A percentile compares a stretch with the other conserved stretches of the same genome.
These are phyloP conservation scores for Calonectria henricotiae DNA, from an alignment of 2,329 filamentous ascomycete species.

Conservation along the genomic window DNA sequence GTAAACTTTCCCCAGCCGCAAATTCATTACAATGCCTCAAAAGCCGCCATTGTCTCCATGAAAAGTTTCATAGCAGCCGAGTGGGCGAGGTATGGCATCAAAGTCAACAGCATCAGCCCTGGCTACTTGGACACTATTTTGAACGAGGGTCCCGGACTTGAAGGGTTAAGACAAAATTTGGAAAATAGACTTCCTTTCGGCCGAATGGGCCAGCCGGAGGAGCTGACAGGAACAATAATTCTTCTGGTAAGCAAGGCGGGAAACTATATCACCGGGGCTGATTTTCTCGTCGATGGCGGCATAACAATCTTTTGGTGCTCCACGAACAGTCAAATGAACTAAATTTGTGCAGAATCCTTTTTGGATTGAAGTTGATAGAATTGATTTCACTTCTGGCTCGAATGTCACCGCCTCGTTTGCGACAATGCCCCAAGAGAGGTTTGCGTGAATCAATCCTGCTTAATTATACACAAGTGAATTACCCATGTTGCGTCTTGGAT, in stretches of 20 bases:
- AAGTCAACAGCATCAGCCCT: slow-evolving; percentile 79
- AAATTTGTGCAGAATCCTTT: background rate
- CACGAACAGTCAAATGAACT: background rate
- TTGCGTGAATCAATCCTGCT: too few species aligned
- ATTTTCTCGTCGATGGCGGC: slow-evolving; percentile 77
- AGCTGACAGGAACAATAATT: slow-evolving; percentile 68
- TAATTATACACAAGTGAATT: too few species aligned
- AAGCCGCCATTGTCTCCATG: slow-evolving; percentile 76
- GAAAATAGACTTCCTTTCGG: background rate
- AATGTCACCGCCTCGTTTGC: too few species aligned
- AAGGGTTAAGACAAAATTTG: slow-evolving; percentile 53
- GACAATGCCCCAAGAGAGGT: too few species aligned
- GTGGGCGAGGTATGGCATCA: slow-evolving; percentile 79
- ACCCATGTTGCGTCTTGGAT: too few species aligned
- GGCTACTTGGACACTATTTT: slow-evolving; percentile 85
- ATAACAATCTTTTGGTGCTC: slow-evolving; percentile 30
- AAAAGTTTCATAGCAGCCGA: slow-evolving; percentile 69
- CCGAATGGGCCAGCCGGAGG: background rate
- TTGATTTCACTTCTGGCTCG: too few species aligned
- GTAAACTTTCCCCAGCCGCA: slow-evolving; percentile 84
- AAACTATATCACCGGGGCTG: slow-evolving; percentile 79
- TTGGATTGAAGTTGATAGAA: too few species aligned
- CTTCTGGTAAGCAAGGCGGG: slow-evolving; percentile 74
- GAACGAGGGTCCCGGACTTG: slow-evolving; percentile 75
- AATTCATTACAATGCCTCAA: slow-evolving; percentile 80